phyloP scores from a whole-genome alignment of 2,329 filamentous ascomycete species.

The Diplodia intermedia region DNA sequence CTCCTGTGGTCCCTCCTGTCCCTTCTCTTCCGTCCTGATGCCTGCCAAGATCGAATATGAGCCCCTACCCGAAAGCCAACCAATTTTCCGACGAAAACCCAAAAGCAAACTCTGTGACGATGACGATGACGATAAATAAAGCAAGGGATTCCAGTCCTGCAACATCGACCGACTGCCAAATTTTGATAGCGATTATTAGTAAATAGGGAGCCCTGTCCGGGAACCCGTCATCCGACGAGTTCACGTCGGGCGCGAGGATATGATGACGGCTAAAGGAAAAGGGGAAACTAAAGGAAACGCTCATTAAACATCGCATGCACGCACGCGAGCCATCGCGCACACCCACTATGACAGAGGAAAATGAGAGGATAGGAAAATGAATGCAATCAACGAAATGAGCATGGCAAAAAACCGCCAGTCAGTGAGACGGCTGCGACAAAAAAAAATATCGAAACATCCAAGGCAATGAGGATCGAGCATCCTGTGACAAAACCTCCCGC shows the following conservation, averaged over 20 bases:
- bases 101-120: constrained; percentile 16
- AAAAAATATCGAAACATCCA: background rate
- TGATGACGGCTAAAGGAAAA: constrained; percentile 18
- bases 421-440: background rate
- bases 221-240: background rate
- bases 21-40: constrained; percentile 3
- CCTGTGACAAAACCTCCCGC: background rate
- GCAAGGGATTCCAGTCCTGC: constrained; percentile 22
- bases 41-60: constrained; percentile 20
- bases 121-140: constrained; percentile 22
- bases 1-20: constrained; percentile 21
- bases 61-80: background rate
- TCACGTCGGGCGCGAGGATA: background rate
- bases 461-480: background rate
- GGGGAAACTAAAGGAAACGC: constrained; percentile 25
- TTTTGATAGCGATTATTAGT: constrained; percentile 23
- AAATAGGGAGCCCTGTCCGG: background rate
- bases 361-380: constrained; percentile 21
- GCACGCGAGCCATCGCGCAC: constrained; percentile 24
- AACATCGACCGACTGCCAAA: constrained; percentile 23
- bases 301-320: constrained; percentile 31
- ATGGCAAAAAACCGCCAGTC: constrained; percentile 20
- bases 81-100: constrained; percentile 22
- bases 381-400: constrained; percentile 3
- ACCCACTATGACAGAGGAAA: constrained; percentile 20